Percentiles rank a stretch among this genome's conserved stretches.
These are phyloP conservation scores for Quercus phellos DNA, from an alignment of 331 rosid genomes.

Conservation along the genomic window DNA sequence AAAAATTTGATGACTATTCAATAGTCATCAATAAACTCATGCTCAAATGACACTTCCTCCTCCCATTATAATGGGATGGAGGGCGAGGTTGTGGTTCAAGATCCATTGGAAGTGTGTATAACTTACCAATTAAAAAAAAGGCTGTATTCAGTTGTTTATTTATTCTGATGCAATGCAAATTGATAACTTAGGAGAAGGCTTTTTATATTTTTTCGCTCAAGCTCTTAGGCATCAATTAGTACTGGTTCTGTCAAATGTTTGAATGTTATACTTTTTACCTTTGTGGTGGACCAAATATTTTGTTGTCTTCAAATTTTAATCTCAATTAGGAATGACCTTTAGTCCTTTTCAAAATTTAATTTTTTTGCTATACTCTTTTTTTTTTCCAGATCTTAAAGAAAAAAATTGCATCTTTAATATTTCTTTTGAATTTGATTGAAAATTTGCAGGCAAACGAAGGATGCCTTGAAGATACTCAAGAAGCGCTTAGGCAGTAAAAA, in stretches of 20 bases:
- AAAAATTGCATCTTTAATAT: neutral
- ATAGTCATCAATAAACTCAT: too few relatives aligned
- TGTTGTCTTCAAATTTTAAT: constrained; percentile 19
- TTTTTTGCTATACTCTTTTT: neutral
- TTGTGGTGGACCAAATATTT: constrained; percentile 1
- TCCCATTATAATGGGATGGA: too few relatives aligned
- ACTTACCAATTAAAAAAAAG: too few relatives aligned
- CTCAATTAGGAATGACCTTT: constrained; percentile 10
- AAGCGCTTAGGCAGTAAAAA: constrained; percentile 77
- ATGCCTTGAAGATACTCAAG: constrained; percentile 86
- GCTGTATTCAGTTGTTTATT: neutral
- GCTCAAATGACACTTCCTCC: too few relatives aligned
- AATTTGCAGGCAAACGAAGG: constrained; percentile 87
- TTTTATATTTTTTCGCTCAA: neutral
- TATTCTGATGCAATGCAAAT: neutral
- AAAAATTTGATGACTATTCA: neutral
- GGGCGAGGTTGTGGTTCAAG: too few relatives aligned
- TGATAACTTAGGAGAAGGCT: neutral
- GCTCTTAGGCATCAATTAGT: neutral
- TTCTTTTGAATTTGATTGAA: constrained; percentile 10
- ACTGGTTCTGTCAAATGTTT: neutral
- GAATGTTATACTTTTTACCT: neutral
- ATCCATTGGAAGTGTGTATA: too few relatives aligned
- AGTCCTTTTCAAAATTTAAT: neutral
- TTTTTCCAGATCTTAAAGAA: neutral